These are phyloP conservation scores for Saccharomycopsis sp. DNA, from an alignment of 805 yeast species.

Conservation along the genomic window DNA sequence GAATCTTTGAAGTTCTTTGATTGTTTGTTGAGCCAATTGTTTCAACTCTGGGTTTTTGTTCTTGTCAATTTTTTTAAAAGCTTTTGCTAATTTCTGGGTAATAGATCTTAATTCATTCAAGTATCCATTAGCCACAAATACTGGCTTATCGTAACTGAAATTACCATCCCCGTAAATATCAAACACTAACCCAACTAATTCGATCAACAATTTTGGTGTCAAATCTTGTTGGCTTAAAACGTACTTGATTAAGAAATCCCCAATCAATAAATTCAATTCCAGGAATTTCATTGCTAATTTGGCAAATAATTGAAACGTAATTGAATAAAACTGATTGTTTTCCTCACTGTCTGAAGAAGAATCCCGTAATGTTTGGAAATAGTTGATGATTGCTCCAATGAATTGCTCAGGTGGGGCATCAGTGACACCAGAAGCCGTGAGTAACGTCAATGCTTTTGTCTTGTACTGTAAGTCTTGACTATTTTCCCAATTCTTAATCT, in stretches of 20 bases:
- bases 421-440: not conserved
- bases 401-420: not conserved
- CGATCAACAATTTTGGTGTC: conserved; percentile 10
- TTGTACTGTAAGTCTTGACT: conserved; percentile 3
- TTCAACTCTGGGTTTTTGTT: conserved; percentile 52
- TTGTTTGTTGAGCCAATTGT: conserved; percentile 57
- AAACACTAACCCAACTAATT: conserved; percentile 37
- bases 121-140: conserved; percentile 53
- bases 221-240: conserved; percentile 21
- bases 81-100: conserved; percentile 14
- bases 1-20: conserved; percentile 63
- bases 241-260: conserved; percentile 36
- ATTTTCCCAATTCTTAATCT: not conserved
- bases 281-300: conserved; percentile 19
- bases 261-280: conserved; percentile 38
- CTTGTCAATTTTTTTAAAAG: conserved; percentile 50
- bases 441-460: conserved; percentile 10
- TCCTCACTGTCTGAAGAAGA: conserved; percentile 1
- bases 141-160: conserved; percentile 58
- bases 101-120: conserved; percentile 32
- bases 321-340: conserved; percentile 3
- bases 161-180: conserved; percentile 74
- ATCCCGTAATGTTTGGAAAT: too few relatives aligned
- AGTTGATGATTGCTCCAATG: not conserved
- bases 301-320: conserved; percentile 2